phyloP scores from a whole-genome alignment of 495 filamentous ascomycete genomes.

The Talaromyces wortmannii region DNA sequence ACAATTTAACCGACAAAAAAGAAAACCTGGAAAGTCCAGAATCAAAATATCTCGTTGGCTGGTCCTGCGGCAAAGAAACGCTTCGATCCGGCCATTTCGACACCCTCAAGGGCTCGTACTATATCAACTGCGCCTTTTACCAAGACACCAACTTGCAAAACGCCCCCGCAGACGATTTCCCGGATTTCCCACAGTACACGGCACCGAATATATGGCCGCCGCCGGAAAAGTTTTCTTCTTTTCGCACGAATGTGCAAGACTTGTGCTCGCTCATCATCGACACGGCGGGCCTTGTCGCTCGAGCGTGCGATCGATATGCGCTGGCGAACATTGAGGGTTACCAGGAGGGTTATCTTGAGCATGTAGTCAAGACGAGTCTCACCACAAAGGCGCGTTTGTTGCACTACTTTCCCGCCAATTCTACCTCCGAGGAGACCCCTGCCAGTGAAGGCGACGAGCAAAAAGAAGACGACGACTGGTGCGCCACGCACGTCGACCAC shows the following conservation, averaged over 20 bases:
- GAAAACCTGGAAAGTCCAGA: conserved; percentile 36
- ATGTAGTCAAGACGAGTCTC: conserved; percentile 74
- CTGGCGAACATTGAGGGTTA: conserved; percentile 70
- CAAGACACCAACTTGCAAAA: conserved; percentile 56
- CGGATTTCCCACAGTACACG: conserved; percentile 59
- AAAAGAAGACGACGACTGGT: conserved; percentile 81
- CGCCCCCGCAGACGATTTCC: conserved; percentile 50
- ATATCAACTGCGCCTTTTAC: conserved; percentile 94
- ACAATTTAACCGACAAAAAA: conserved; percentile 4
- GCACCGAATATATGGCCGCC: conserved; percentile 80
- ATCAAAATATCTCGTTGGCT: conserved; percentile 56
- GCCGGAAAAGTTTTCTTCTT: conserved; percentile 59
- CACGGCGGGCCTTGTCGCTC: conserved; percentile 77
- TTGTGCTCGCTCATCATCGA: conserved; percentile 85
- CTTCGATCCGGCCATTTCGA: conserved; percentile 84
- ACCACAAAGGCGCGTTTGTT: conserved; percentile 89
- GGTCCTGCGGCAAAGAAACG: conserved; percentile 91
- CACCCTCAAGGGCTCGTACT: conserved; percentile 92
- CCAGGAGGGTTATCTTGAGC: conserved; percentile 69
- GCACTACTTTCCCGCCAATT: conserved; percentile 69
- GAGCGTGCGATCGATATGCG: conserved; percentile 82
- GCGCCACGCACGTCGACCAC: conserved; percentile 88
- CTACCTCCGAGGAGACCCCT: neutral
- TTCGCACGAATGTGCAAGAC: conserved; percentile 62
- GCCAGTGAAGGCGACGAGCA: conserved; percentile 12